phyloP scores from a whole-genome alignment of 176 grass and related monocot genomes.

The Musa beccarii region DNA sequence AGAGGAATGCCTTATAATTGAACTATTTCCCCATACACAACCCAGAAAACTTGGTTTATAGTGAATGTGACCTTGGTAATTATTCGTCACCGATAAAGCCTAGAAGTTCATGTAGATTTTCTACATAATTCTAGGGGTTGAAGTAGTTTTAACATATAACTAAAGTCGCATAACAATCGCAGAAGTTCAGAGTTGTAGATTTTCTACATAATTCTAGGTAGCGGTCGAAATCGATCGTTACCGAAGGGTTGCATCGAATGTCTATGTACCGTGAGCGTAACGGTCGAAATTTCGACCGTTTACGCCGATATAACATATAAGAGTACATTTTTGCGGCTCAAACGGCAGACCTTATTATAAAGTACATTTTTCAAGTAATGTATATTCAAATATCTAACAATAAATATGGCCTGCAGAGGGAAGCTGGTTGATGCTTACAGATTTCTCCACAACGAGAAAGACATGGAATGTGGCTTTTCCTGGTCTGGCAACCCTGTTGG shows the following conservation, averaged over 20 bases:
- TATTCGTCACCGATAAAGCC: background rate
- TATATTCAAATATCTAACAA: background rate
- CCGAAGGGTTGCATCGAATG: too few species aligned
- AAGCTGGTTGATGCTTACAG: constrained; percentile 93
- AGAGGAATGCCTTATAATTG: too few species aligned
- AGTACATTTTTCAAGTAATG: background rate
- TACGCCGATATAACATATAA: too few species aligned
- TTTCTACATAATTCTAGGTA: too few species aligned
- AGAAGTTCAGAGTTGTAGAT: too few species aligned
- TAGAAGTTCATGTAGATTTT: background rate
- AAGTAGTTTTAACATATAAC: background rate
- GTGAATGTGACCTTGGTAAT: background rate
- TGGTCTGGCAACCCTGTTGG: constrained; percentile 91
- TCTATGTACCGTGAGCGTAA: too few species aligned
- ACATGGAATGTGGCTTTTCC: constrained; percentile 73
- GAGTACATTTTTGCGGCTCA: too few species aligned
- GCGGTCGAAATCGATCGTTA: too few species aligned
- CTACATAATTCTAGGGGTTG: background rate
- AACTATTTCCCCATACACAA: too few species aligned
- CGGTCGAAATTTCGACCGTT: too few species aligned
- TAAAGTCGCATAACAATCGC: too few species aligned
- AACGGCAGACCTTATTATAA: too few species aligned
- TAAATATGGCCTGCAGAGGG: constrained; percentile 43
- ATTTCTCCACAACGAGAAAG: constrained; percentile 78
- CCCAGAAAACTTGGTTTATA: background rate